Evolutionary conservation across 371 early-diverging fungal species (phyloP).

Genomic region (Mucor racemosus): DNA sequence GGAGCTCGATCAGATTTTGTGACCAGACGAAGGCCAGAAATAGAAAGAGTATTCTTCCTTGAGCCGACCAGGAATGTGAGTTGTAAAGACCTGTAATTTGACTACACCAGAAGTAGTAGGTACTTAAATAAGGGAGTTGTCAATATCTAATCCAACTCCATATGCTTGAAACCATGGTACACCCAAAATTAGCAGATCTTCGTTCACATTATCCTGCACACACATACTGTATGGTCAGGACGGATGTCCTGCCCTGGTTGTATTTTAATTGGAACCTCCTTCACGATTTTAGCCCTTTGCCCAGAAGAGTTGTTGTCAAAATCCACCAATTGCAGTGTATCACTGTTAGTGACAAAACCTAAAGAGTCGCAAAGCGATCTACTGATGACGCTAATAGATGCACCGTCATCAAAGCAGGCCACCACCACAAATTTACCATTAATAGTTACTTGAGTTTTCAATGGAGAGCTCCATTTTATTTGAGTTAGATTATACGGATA

Average conservation of each 20-base stretch:
- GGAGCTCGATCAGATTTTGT: too few relatives aligned
- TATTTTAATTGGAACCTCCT: neutral
- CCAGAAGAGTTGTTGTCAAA: neutral
- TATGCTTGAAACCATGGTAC: constrained; percentile 26
- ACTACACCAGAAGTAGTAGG: constrained; percentile 14
- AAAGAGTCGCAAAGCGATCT: neutral
- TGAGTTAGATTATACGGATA: constrained; percentile 19
- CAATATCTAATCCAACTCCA: constrained; percentile 10
- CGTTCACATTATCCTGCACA: neutral
- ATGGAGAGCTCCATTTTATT: constrained; percentile 15
- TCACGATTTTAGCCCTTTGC: neutral
- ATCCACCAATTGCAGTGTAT: constrained; percentile 11
- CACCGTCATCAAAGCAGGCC: constrained; percentile 26
- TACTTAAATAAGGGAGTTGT: neutral
- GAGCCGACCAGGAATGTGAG: neutral
- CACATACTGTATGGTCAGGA: constrained; percentile 11
- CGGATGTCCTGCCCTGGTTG: neutral
- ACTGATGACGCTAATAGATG: constrained; percentile 17
- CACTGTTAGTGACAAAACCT: constrained; percentile 17
- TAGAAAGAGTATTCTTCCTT: too few relatives aligned
- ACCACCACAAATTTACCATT: constrained; percentile 11
- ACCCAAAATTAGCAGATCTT: constrained; percentile 20
- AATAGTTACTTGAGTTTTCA: constrained; percentile 14
- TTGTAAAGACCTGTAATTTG: constrained; percentile 4
- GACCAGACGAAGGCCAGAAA: too few relatives aligned